Conservation (phyloP, 345 rosid genomes). For the Aquilaria malaccensis region DNA sequence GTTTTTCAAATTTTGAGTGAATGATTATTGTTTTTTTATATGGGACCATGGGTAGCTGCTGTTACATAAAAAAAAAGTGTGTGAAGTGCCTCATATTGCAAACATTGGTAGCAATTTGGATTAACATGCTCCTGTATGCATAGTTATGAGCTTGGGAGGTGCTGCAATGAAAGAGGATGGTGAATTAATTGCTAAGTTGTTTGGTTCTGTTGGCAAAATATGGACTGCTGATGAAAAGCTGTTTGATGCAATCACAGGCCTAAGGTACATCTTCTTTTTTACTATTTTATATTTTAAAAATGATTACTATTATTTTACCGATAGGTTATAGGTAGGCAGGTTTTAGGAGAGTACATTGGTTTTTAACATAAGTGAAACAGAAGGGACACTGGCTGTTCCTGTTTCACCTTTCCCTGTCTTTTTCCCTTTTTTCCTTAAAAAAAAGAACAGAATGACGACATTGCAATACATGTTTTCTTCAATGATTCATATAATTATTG, state of each 20-base stretch:
- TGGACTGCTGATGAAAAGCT: slow-evolving; percentile 82
- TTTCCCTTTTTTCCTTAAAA: background rate
- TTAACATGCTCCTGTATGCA: slow-evolving; percentile 1
- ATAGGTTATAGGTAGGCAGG: too few species aligned
- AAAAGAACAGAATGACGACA: too few species aligned
- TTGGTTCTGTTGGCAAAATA: slow-evolving; percentile 77
- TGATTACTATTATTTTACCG: too few species aligned
- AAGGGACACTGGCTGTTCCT: background rate
- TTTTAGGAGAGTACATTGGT: background rate
- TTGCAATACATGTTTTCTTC: background rate
- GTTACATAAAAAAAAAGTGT: too few species aligned
- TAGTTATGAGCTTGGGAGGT: slow-evolving; percentile 80
- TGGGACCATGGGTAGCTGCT: too few species aligned
- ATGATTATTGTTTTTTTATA: too few species aligned
- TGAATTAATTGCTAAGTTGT: slow-evolving; percentile 55
- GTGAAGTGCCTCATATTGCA: too few species aligned
- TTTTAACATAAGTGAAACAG: too few species aligned
- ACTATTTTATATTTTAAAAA: background rate
- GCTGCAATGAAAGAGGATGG: slow-evolving; percentile 74
- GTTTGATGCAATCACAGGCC: slow-evolving; percentile 89
- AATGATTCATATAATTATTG: background rate
- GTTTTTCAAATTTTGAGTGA: too few species aligned
- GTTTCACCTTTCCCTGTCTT: background rate
- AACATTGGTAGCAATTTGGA: background rate
- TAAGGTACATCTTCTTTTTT: slow-evolving; percentile 44